phyloP scores from a whole-genome alignment of 2,329 filamentous ascomycete genomes.

The Hypoxylon sp. region DNA sequence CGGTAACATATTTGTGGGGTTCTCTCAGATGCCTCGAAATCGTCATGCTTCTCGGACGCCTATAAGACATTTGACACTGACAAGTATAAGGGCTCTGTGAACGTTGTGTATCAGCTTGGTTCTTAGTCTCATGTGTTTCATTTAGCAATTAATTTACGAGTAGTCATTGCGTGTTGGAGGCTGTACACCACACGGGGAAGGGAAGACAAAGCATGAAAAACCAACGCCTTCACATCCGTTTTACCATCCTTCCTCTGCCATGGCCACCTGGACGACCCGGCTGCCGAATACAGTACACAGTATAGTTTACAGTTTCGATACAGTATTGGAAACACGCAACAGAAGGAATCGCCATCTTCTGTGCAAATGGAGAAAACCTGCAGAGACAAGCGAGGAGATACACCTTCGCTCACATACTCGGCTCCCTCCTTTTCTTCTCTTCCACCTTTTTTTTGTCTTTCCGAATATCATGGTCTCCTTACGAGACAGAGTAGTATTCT shows the following conservation, averaged over 20 bases:
- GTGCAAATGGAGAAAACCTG: slow-evolving; percentile 2
- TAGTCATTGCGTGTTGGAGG: not conserved
- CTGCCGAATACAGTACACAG: slow-evolving; percentile 18
- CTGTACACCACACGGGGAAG: not conserved
- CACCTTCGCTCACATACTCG: slow-evolving; percentile 4
- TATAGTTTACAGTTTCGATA: slow-evolving; percentile 24
- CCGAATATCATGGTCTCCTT: slow-evolving; percentile 11
- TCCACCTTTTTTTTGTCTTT: not conserved
- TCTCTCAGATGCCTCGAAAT: not conserved
- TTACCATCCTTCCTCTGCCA: slow-evolving; percentile 1
- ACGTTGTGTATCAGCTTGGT: no score
- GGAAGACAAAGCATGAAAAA: not conserved
- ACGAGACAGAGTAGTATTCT: slow-evolving; percentile 26
- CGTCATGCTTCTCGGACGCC: not conserved
- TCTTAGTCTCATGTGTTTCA: no score
- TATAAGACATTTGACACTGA: not conserved
- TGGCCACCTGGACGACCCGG: not conserved
- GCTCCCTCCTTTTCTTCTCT: not conserved
- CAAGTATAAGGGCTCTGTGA: not conserved
- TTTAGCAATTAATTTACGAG: no score
- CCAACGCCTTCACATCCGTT: slow-evolving; percentile 1
- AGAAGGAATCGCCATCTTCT: slow-evolving; percentile 1
- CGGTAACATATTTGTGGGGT: slow-evolving; percentile 25
- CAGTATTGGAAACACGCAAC: slow-evolving; percentile 18
- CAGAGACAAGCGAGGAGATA: not conserved